Conservation (phyloP, 2,329 filamentous ascomycete species). For the Trichoderma citrinoviride region DNA sequence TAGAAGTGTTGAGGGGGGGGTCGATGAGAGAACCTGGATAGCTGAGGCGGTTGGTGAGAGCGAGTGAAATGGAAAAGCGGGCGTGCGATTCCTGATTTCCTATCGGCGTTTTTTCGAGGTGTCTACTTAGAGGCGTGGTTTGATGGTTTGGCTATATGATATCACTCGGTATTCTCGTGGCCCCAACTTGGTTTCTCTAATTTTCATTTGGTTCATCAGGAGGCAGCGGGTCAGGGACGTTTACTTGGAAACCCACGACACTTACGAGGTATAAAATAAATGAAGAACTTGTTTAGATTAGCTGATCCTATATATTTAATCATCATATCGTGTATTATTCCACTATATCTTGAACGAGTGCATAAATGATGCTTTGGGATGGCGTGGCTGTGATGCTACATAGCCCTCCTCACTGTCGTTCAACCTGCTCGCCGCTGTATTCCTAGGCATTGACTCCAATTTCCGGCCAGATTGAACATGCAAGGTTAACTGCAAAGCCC, state of each 20-base stretch:
- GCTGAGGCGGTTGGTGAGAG: background rate
- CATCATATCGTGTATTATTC: too few relatives aligned
- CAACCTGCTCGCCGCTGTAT: too few relatives aligned
- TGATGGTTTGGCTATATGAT: constrained; percentile 13
- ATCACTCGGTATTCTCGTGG: constrained; percentile 2
- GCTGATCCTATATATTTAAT: background rate
- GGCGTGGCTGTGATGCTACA: too few relatives aligned
- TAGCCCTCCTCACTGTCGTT: too few relatives aligned
- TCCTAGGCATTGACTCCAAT: too few relatives aligned
- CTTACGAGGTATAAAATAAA: constrained; percentile 10
- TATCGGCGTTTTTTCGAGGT: background rate
- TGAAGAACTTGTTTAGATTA: background rate
- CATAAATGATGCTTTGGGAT: too few relatives aligned
- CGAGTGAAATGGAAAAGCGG: background rate
- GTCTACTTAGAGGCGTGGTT: constrained; percentile 1
- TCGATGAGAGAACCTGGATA: background rate
- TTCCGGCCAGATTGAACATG: too few relatives aligned
- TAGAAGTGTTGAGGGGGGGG: background rate
- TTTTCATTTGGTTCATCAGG: background rate
- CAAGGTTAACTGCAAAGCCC: too few relatives aligned
- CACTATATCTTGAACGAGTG: too few relatives aligned
- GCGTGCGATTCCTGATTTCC: background rate
- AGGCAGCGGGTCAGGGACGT: background rate
- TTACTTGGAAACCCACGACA: constrained; percentile 4
- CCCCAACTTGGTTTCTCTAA: background rate